phyloP scores from a whole-genome alignment of 139 green algal species.

The Chlamydomonas asymmetrica region DNA sequence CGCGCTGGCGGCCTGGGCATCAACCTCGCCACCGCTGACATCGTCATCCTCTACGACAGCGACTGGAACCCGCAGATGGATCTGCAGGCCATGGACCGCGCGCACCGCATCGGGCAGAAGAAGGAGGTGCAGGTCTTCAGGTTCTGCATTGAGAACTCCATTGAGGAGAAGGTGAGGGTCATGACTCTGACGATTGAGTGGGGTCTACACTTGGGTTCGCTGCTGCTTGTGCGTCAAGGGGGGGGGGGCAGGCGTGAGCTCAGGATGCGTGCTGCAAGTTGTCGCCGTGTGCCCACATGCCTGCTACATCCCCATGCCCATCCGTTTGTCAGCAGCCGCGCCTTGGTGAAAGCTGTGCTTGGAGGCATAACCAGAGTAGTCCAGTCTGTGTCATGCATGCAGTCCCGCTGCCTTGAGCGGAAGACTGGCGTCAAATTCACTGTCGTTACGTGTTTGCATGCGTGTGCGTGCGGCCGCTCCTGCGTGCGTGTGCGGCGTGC shows the following conservation, averaged over 20 bases:
- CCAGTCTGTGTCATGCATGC: too few species aligned
- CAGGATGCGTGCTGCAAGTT: neutral
- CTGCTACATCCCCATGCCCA: too few species aligned
- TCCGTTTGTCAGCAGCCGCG: too few species aligned
- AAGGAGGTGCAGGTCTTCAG: slow-evolving; percentile 99
- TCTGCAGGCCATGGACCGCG: slow-evolving; percentile 97
- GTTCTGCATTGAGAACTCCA: slow-evolving; percentile 95
- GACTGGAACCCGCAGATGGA: slow-evolving; percentile 93
- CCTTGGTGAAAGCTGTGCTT: too few species aligned
- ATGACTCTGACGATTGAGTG: too few species aligned
- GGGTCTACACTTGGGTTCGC: too few species aligned
- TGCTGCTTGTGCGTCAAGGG: slow-evolving; percentile 30
- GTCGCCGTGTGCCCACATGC: slow-evolving; percentile 2
- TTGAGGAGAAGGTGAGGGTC: slow-evolving; percentile 94
- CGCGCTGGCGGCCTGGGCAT: slow-evolving; percentile 94
- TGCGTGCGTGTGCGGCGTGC: neutral
- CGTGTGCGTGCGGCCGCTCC: neutral
- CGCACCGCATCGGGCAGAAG: slow-evolving; percentile 99
- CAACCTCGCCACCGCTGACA: slow-evolving; percentile 97
- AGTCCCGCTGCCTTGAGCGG: too few species aligned
- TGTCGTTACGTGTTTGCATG: too few species aligned
- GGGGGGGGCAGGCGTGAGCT: neutral
- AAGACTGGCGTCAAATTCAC: too few species aligned
- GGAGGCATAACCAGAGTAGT: too few species aligned
- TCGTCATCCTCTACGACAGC: slow-evolving; percentile 96